A percentile compares a stretch with the other conserved stretches of the same genome.
phyloP scores from a whole-genome alignment of 768 basidiomycete genomes.

The Agaricus subrufescens region DNA sequence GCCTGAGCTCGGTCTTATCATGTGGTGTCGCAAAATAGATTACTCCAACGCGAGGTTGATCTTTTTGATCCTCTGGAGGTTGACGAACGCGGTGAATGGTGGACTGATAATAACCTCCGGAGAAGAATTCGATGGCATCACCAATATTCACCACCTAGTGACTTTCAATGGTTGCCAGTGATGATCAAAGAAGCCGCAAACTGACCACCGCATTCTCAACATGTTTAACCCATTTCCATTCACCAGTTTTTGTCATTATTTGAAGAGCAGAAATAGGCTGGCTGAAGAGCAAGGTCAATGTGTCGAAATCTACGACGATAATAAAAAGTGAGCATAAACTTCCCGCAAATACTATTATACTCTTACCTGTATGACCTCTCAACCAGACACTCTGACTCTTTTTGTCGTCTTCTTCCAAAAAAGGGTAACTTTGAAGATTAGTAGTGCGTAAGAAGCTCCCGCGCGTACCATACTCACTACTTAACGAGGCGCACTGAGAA shows the following conservation, averaged over 20 bases:
- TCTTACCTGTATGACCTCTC: background rate
- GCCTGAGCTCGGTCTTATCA: background rate
- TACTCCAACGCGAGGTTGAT: background rate
- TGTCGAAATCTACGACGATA: background rate
- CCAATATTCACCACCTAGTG: slow-evolving; percentile 28
- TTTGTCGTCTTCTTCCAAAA: background rate
- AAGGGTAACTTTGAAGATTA: background rate
- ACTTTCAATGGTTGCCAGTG: background rate
- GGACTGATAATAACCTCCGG: slow-evolving; percentile 39
- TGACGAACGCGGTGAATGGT: slow-evolving; percentile 29
- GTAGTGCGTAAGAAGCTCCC: too few species aligned
- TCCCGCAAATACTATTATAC: background rate
- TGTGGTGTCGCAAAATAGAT: background rate
- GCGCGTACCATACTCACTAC: background rate
- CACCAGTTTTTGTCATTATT: background rate
- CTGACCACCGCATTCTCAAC: slow-evolving; percentile 1
- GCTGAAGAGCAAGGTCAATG: background rate
- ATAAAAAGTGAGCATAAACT: too few species aligned
- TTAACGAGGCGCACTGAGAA: background rate
- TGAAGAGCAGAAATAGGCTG: background rate
- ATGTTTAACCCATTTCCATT: slow-evolving; percentile 1
- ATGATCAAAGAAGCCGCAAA: background rate
- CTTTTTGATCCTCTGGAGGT: background rate
- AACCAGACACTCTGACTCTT: background rate
- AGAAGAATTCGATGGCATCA: slow-evolving; percentile 42